Percentiles rank a stretch among this genome's conserved stretches.
These are phyloP conservation scores for Apiospora malaysiana DNA, from an alignment of 2,329 filamentous ascomycete genomes.

Conservation along the genomic window DNA sequence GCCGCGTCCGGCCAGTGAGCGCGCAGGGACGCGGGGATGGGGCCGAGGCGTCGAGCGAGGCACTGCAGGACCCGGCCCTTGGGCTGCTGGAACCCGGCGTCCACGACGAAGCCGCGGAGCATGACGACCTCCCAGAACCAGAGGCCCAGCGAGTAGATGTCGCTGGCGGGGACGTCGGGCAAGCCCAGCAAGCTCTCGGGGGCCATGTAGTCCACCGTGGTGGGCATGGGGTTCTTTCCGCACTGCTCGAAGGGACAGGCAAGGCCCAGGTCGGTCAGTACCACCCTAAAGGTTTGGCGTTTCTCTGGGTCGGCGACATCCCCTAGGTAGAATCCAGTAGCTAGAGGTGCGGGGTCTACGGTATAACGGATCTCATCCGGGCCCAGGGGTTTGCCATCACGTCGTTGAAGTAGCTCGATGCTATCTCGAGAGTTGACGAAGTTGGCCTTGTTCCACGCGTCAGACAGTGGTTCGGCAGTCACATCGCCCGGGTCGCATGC, in stretches of 20 bases:
- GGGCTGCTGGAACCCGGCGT: neutral
- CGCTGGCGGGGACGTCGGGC: neutral
- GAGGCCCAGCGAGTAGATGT: slow-evolving; percentile 7
- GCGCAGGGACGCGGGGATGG: neutral
- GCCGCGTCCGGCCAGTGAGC: slow-evolving; percentile 12
- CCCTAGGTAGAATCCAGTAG: neutral
- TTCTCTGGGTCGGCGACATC: neutral
- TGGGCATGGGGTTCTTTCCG: neutral
- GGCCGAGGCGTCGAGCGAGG: neutral
- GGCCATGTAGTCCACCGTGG: neutral
- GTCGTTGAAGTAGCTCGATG: neutral
- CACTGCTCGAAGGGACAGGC: slow-evolving; percentile 1
- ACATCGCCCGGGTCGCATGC: neutral
- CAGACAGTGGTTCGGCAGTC: neutral
- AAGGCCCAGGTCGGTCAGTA: neutral
- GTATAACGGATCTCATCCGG: neutral
- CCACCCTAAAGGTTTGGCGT: neutral
- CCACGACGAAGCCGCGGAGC: slow-evolving; percentile 7
- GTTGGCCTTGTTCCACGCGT: slow-evolving; percentile 3
- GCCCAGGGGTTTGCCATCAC: neutral
- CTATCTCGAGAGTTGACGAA: neutral
- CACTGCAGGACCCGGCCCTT: neutral
- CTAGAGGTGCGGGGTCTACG: neutral
- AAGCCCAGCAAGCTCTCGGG: slow-evolving; percentile 15
- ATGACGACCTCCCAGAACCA: slow-evolving; percentile 15